Percentiles rank a stretch among this genome's conserved stretches.
These are phyloP conservation scores for Epichloe festucae DNA, from an alignment of 2,329 filamentous ascomycete genomes.

Conservation along the genomic window DNA sequence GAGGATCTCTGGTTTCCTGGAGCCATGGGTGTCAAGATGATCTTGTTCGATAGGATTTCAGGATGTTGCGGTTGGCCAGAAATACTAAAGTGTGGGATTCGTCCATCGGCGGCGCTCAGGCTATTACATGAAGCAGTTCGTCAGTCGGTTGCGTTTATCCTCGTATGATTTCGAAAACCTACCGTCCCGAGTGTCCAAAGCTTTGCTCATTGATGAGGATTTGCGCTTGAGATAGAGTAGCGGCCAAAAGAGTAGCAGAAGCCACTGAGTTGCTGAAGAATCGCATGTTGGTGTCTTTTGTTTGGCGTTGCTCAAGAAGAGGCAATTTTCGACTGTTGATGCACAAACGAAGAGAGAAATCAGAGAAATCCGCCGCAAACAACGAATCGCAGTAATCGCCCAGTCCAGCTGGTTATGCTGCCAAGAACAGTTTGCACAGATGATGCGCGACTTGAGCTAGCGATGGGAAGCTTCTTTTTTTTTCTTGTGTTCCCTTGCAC, in stretches of 20 bases:
- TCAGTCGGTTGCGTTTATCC: background rate
- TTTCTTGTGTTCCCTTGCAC: background rate
- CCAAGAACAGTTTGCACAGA: background rate
- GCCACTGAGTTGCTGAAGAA: conserved; percentile 13
- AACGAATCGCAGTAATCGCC: background rate
- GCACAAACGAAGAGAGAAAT: background rate
- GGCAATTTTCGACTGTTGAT: background rate
- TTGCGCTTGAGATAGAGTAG: conserved; percentile 44
- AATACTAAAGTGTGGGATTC: conserved; percentile 42
- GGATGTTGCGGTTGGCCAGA: conserved; percentile 41
- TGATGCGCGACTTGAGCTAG: background rate
- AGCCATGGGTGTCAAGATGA: conserved; percentile 80
- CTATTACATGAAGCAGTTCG: background rate
- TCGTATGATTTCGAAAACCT: conserved; percentile 10
- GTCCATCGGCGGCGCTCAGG: conserved; percentile 12
- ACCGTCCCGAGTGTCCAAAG: conserved; percentile 61
- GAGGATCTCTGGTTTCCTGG: conserved; percentile 77
- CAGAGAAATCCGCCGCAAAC: background rate
- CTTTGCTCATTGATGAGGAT: conserved; percentile 60
- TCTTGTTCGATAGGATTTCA: conserved; percentile 69
- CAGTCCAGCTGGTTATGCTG: conserved; percentile 3
- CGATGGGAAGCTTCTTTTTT: background rate
- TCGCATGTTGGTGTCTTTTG: conserved; percentile 2
- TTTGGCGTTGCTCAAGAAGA: background rate
- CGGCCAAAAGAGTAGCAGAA: conserved; percentile 30